Evolutionary conservation across 768 basidiomycete species (phyloP).

Genomic region (Tulasnella sp.): DNA sequence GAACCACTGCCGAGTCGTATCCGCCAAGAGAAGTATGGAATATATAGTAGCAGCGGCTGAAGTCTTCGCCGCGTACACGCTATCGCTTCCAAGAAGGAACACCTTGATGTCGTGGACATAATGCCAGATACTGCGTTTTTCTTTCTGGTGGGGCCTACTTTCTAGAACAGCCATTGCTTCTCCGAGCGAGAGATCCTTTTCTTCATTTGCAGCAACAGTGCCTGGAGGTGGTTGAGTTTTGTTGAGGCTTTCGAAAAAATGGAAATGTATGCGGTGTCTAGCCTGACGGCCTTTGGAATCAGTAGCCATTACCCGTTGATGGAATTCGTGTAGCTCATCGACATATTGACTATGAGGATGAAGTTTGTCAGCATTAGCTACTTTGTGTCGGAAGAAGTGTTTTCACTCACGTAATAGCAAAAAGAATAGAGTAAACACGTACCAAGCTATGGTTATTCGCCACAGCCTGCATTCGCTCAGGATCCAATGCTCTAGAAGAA

Average conservation of each 20-base stretch:
- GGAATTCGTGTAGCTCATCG: slow-evolving; percentile 19
- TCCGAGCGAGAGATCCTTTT: slow-evolving; percentile 18
- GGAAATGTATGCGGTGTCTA: slow-evolving; percentile 20
- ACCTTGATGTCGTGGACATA: slow-evolving; percentile 16
- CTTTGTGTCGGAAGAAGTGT: neutral
- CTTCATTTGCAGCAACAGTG: slow-evolving; percentile 4
- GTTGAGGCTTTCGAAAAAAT: slow-evolving; percentile 22
- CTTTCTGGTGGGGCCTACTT: slow-evolving; percentile 15
- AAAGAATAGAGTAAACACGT: slow-evolving; percentile 21
- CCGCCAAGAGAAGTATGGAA: slow-evolving; percentile 23
- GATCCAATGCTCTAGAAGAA: neutral
- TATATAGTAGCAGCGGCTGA: slow-evolving; percentile 21
- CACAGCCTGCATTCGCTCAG: neutral
- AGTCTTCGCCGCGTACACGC: slow-evolving; percentile 23
- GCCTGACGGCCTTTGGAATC: slow-evolving; percentile 7
- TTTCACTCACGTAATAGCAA: slow-evolving; percentile 20
- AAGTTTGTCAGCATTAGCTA: slow-evolving; percentile 10
- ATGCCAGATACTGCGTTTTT: slow-evolving; percentile 16
- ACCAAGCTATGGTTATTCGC: slow-evolving; percentile 18
- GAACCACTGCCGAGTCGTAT: slow-evolving; percentile 21
- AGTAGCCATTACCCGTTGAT: slow-evolving; percentile 18
- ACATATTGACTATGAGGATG: slow-evolving; percentile 19
- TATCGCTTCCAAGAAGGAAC: slow-evolving; percentile 14
- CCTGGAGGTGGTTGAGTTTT: neutral
- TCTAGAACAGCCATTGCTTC: slow-evolving; percentile 24